A percentile compares a stretch with the other conserved stretches of the same genome.
Conservation (phyloP, 352 stramenopile species). For the Phytophthora palmivora region DNA sequence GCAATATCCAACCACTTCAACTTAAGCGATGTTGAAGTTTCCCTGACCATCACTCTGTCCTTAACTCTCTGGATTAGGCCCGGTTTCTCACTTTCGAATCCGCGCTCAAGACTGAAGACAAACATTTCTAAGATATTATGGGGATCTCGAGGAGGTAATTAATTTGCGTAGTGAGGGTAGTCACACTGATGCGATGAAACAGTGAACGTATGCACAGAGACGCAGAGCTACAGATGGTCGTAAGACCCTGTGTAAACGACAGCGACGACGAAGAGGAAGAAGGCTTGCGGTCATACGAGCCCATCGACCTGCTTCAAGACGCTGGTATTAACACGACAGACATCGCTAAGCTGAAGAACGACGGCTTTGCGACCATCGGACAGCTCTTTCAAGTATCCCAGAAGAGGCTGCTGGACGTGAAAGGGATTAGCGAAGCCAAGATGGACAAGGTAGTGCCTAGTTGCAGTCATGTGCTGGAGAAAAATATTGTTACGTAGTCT, state of each 20-base stretch:
- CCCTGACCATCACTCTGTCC: slow-evolving; percentile 44
- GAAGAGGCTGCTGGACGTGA: slow-evolving; percentile 72
- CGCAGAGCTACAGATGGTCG: slow-evolving; percentile 28
- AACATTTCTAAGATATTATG: slow-evolving; percentile 6
- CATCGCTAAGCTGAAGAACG: slow-evolving; percentile 81
- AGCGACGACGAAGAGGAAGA: slow-evolving; percentile 70
- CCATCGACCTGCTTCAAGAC: slow-evolving; percentile 78
- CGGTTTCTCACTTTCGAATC: slow-evolving; percentile 19
- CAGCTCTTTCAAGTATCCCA: slow-evolving; percentile 86
- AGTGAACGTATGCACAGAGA: slow-evolving; percentile 36
- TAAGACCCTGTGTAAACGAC: slow-evolving; percentile 38
- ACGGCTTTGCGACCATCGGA: slow-evolving; percentile 81
- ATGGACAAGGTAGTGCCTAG: slow-evolving; percentile 68
- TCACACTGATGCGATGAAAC: not conserved
- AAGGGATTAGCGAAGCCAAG: slow-evolving; percentile 91
- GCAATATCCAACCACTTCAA: slow-evolving; percentile 23
- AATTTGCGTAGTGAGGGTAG: not conserved
- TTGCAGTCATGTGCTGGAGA: not conserved
- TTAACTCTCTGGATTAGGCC: slow-evolving; percentile 13
- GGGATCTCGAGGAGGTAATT: slow-evolving; percentile 26
- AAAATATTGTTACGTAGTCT: slow-evolving; percentile 1
- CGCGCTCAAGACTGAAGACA: slow-evolving; percentile 3
- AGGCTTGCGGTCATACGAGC: slow-evolving; percentile 66
- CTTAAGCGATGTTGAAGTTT: slow-evolving; percentile 48
- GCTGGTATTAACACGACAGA: slow-evolving; percentile 78